These are phyloP conservation scores for Xylona heveae DNA, from an alignment of 495 filamentous ascomycete genomes.

Conservation along the genomic window DNA sequence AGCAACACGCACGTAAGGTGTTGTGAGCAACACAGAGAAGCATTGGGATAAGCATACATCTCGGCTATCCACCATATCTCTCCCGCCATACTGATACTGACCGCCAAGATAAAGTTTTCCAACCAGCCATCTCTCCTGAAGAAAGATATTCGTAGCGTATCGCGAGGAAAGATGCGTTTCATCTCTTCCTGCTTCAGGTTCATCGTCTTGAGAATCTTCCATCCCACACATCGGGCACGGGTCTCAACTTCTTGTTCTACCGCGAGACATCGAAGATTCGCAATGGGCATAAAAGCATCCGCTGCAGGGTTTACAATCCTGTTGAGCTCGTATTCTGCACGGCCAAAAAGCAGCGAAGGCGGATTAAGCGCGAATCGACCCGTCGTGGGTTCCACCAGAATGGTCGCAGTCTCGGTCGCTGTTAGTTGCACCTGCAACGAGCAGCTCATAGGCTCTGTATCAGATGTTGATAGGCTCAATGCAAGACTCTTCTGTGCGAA, in stretches of 20 bases:
- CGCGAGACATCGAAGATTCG: conserved; percentile 31
- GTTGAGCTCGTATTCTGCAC: conserved; percentile 31
- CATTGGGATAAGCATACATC: conserved; percentile 20
- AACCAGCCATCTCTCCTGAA: conserved; percentile 40
- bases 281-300: conserved; percentile 29
- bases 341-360: conserved; percentile 23
- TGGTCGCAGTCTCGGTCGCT: conserved; percentile 27
- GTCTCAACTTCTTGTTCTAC: conserved; percentile 41
- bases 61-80: conserved; percentile 60
- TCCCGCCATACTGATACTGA: conserved; percentile 47
- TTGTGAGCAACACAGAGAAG: not conserved
- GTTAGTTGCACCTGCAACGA: conserved; percentile 46
- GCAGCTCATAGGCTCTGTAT: conserved; percentile 40
- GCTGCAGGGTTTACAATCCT: conserved; percentile 24
- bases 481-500: conserved; percentile 30
- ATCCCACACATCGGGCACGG: conserved; percentile 36
- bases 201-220: conserved; percentile 30
- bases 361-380: conserved; percentile 10
- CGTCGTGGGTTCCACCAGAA: conserved; percentile 45
- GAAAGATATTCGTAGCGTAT: conserved; percentile 36
- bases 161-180: conserved; percentile 37
- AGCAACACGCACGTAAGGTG: too few species aligned
- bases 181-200: conserved; percentile 31
- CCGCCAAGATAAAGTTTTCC: conserved; percentile 42
- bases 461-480: conserved; percentile 30